Percentiles rank a stretch among this genome's conserved stretches.
phyloP scores from a whole-genome alignment of 1,284 basidiomycete species.

The Ceratobasidium sp. region DNA sequence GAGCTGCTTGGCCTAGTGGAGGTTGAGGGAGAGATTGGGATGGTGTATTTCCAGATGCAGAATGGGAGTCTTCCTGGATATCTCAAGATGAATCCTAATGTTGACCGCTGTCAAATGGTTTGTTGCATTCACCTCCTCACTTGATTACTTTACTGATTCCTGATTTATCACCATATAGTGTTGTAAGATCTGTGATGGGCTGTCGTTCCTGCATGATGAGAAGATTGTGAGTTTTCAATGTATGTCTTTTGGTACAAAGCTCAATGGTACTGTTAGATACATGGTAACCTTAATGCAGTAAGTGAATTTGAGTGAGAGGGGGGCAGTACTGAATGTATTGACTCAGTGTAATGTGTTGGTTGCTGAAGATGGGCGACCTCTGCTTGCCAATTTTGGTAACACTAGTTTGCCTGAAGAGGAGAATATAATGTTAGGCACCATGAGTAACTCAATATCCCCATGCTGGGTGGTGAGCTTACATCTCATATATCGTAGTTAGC shows the following conservation, averaged over 20 bases:
- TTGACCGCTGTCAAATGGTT: slow-evolving; percentile 1
- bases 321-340: no score
- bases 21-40: not conserved
- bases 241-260: no score
- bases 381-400: no score
- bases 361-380: no score
- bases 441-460: not conserved
- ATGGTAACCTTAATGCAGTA: slow-evolving; percentile 1
- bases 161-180: no score
- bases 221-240: not conserved
- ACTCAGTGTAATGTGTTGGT: no score
- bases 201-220: not conserved
- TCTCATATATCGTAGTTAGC: no score
- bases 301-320: not conserved
- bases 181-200: not conserved
- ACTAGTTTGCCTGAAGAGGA: slow-evolving; percentile 1
- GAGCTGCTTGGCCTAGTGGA: not conserved
- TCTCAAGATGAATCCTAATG: not conserved
- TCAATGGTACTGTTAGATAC: not conserved
- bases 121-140: not conserved
- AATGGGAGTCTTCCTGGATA: not conserved
- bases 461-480: slow-evolving; percentile 1
- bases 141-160: not conserved
- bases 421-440: not conserved
- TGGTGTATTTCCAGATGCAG: not conserved